Base-by-base conservation (phyloP, 257 asterid genomes). In the Plantago elongata region DNA sequence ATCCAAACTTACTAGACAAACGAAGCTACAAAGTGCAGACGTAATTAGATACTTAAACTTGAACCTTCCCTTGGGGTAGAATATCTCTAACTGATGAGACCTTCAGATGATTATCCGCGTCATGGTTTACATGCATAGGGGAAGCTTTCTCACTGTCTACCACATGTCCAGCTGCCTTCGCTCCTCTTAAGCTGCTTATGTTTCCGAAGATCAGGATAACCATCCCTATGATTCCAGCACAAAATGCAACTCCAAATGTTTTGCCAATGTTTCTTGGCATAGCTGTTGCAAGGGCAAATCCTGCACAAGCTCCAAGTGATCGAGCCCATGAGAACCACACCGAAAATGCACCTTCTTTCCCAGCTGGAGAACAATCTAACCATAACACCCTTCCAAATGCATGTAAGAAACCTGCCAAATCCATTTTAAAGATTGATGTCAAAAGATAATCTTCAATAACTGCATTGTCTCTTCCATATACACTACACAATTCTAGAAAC, bases 261-360 rank as follows among this genome's bases (percentile, higher is more conserved):
- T 71, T 65, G 3, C 85, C 84, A 9, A 84, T 70, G 22, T 87
- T 79, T 37, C 80, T 77, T 11, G 95, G 91, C 13, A 75, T 56
- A 9, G 82, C 56, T 13, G 97, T 76, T 37, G 94, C 88, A 29
- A 84, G 37, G 2, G 95, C 88, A 17, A 84, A 89, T 34, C 97
- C 95, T 9, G 83, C 82, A 30, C 95, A 87, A 0, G 89, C 70
- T 38, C 95, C 95, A 0, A 85, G 73, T 2, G 82, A 86, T 66
- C 89, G 72, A 1, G 81, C 81, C 95, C 95, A 83, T 22, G 96
- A 87, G 61, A 87, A 85, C 95, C 96, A 90, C 17, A 81, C 89
- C 0, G 96, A 90, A 42, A 90, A 90, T 0, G 82, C 89, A 0
- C 97, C 97, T 80, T 90, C 97, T 77, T 87, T 87, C 9, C 96